These are phyloP conservation scores for Rubia balearica DNA, from an alignment of 305 asterid species.

Conservation along the genomic window DNA sequence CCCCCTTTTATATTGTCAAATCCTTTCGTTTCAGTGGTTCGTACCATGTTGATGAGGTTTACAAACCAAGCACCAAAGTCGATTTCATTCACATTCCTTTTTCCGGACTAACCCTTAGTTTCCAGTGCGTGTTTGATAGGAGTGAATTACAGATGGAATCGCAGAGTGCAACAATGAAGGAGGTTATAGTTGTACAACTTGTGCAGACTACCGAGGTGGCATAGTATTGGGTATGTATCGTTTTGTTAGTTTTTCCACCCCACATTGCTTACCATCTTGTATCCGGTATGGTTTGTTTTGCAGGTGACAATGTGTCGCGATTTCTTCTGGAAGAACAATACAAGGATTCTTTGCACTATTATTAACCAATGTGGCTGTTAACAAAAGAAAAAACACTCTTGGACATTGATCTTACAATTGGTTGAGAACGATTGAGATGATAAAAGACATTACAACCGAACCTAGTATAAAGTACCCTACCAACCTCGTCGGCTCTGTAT, in stretches of 20 bases:
- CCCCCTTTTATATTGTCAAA: too few relatives aligned
- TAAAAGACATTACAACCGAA: slow-evolving; percentile 44
- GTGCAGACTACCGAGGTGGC: not conserved
- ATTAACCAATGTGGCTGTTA: too few relatives aligned
- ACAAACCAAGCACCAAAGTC: not conserved
- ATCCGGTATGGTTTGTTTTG: not conserved
- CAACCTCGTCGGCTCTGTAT: slow-evolving; percentile 52
- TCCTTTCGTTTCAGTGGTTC: too few relatives aligned
- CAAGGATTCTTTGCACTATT: not conserved
- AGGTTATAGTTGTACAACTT: too few relatives aligned
- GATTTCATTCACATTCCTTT: too few relatives aligned
- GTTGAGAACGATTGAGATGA: slow-evolving; percentile 35
- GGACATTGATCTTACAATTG: slow-evolving; percentile 13
- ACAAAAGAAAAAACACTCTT: too few relatives aligned
- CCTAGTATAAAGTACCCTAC: slow-evolving; percentile 48
- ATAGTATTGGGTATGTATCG: not conserved
- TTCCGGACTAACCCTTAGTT: too few relatives aligned
- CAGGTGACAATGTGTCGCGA: not conserved
- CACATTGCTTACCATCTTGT: not conserved
- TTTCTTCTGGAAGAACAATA: not conserved
- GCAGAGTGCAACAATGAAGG: not conserved
- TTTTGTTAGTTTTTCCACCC: not conserved
- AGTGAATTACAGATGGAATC: too few relatives aligned
- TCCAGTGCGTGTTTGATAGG: too few relatives aligned
- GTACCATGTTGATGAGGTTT: not conserved